phyloP scores from a whole-genome alignment of 1,284 basidiomycete genomes.

The Apiotrichum veenhuisii region DNA sequence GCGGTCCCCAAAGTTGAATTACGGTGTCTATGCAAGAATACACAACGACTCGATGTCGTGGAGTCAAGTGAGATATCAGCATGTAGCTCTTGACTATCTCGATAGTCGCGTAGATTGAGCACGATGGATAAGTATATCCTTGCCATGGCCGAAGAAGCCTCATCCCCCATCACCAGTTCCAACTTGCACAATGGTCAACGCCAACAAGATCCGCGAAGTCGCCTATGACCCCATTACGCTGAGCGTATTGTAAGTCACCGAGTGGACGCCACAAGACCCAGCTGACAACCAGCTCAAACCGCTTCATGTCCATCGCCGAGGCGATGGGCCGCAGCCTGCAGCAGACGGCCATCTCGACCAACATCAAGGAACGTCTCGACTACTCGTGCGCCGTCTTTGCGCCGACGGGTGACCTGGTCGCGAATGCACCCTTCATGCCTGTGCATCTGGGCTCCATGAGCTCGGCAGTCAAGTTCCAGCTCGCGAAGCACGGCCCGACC shows the following conservation, averaged over 20 bases:
- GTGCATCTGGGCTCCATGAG: constrained; percentile 53
- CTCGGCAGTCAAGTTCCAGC: constrained; percentile 47
- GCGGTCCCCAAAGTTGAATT: no score
- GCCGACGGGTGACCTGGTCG: constrained; percentile 51
- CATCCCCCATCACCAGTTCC: background rate
- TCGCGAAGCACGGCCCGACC: constrained; percentile 38
- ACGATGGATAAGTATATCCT: no score
- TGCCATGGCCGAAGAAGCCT: no score
- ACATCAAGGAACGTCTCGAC: constrained; percentile 49
- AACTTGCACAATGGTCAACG: background rate
- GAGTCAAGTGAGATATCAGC: no score
- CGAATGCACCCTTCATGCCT: constrained; percentile 55
- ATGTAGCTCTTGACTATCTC: no score
- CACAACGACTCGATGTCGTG: no score
- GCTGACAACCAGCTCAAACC: constrained; percentile 12
- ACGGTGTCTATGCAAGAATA: no score
- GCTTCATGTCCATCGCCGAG: constrained; percentile 47
- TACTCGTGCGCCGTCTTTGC: constrained; percentile 55
- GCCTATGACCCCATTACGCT: background rate
- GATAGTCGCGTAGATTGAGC: no score
- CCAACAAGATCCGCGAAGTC: constrained; percentile 3
- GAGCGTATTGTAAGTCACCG: background rate
- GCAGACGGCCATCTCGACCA: constrained; percentile 52
- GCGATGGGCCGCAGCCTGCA: constrained; percentile 54
- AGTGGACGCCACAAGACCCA: background rate